phyloP scores from a whole-genome alignment of 352 stramenopile genomes.

The Globisporangium lucens region DNA sequence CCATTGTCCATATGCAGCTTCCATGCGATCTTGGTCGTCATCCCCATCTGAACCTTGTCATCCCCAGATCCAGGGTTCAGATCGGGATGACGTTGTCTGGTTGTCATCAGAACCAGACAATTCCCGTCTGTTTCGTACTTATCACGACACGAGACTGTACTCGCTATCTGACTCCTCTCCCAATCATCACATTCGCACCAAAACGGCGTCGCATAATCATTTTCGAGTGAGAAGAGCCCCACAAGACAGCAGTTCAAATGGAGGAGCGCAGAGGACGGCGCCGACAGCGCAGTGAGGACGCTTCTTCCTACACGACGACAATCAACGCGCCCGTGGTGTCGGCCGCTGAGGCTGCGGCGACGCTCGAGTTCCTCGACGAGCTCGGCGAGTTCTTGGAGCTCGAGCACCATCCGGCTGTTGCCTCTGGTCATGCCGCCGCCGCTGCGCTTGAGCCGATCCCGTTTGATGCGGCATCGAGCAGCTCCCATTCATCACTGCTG shows the following conservation, averaged over 20 bases:
- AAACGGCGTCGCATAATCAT: background rate
- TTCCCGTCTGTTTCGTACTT: background rate
- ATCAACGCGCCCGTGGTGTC: background rate
- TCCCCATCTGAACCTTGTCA: background rate
- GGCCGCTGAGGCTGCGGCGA: background rate
- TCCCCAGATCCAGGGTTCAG: too few species aligned
- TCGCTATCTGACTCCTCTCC: background rate
- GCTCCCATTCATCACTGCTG: background rate
- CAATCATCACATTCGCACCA: background rate
- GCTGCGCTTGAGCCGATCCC: background rate
- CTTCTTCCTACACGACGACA: background rate
- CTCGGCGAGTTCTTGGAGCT: slow-evolving; percentile 4
- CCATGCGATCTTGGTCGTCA: background rate
- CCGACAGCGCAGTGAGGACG: background rate
- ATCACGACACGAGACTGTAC: background rate
- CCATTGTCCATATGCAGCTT: background rate
- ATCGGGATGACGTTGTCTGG: background rate
- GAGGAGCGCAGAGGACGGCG: background rate
- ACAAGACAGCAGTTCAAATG: background rate
- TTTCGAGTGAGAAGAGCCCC: background rate
- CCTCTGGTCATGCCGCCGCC: background rate
- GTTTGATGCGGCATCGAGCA: background rate
- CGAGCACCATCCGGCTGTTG: background rate
- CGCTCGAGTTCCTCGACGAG: slow-evolving; percentile 2
- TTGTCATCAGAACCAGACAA: background rate